Evolutionary conservation across 306 rosid genomes (phyloP).

Genomic region (Cicer pinnatifidum): DNA sequence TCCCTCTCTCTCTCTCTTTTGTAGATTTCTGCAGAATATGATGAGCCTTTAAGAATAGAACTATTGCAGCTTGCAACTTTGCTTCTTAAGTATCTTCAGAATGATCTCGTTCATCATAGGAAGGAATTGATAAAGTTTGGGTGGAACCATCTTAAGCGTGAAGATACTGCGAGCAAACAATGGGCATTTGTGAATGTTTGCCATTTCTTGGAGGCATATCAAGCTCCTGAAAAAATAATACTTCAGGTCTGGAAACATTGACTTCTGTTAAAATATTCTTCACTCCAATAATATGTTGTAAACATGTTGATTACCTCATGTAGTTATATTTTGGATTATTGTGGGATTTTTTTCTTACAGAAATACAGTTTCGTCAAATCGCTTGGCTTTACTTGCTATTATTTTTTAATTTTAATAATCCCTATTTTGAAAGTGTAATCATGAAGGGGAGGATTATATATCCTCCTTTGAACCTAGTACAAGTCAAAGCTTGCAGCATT

Average conservation of each 20-base stretch:
- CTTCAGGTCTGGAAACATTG: slow-evolving; percentile 69
- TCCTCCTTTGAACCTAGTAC: slow-evolving; percentile 13
- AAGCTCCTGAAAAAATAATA: slow-evolving; percentile 98
- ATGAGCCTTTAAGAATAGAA: slow-evolving; percentile 93
- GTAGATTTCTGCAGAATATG: slow-evolving; percentile 98
- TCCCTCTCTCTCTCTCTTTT: slow-evolving; percentile 40
- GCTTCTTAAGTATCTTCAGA: slow-evolving; percentile 97
- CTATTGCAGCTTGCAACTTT: slow-evolving; percentile 95
- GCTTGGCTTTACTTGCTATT: slow-evolving; percentile 14
- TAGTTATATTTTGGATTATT: slow-evolving; percentile 32
- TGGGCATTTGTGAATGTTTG: slow-evolving; percentile 99
- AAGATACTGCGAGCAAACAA: slow-evolving; percentile 99
- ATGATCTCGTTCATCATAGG: slow-evolving; percentile 93
- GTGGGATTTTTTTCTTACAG: slow-evolving; percentile 6
- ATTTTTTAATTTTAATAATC: slow-evolving; percentile 5
- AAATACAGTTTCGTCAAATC: slow-evolving; percentile 32
- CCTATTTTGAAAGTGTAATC: slow-evolving; percentile 7
- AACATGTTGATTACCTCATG: slow-evolving; percentile 11
- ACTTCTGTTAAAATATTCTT: slow-evolving; percentile 26
- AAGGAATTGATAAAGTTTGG: slow-evolving; percentile 98
- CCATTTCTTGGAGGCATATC: slow-evolving; percentile 98
- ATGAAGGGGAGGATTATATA: not conserved
- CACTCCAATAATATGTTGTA: not conserved
- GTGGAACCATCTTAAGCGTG: slow-evolving; percentile 99
- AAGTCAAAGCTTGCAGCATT: slow-evolving; percentile 27